Evolutionary conservation across 2,329 filamentous ascomycete species (phyloP), one percentile per base, ranked within the genome.

Genomic region (Trichocomaceae sp.): DNA sequence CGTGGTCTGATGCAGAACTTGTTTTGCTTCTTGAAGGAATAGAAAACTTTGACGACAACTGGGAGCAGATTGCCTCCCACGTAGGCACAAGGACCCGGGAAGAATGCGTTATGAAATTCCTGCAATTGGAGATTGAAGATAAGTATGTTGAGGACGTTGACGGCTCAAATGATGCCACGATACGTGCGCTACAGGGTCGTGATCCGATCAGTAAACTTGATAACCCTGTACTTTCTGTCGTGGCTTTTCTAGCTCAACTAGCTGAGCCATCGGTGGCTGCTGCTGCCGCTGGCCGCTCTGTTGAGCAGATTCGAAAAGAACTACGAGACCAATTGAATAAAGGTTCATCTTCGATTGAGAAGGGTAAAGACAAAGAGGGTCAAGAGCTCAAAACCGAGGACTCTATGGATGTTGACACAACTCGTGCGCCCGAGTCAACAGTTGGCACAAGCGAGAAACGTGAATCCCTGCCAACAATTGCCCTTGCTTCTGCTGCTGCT

Each of bases 61-160:
- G 93, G 93, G 86, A 88, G 56, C 84, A 89, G 64, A 91, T 99
- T 61, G 86, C 95, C 1, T 90, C 92, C 59, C 88, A 96, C 66
- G 93, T 99, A 44, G 88, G 88, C 48, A 95, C 90, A 2, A 85
- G 92, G 57, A 96, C 90, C 1, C 82, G 90, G 52, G 95, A 99
- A 71, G 92, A 99, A 74, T 99, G 93, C 69, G 92, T 97, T 15
- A 80, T 97, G 63, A 93, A 96, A 69, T 99, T 99, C 76, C 73
- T 99, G 60, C 90, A 96, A 67, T 79, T 99, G 35, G 92, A 96
- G 62, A 99, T 99, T 59, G 93, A 97, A 70, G 92, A 96, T 75
- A 95, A 95, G 70, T 99, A 96, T 66, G 78, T 96, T 9, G 91
- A 97, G 64, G 84, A 89, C 7, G 85, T 92, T 64, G 78, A 80